phyloP scores from a whole-genome alignment of 305 asterid genomes.

The Fraxinus paxiana region DNA sequence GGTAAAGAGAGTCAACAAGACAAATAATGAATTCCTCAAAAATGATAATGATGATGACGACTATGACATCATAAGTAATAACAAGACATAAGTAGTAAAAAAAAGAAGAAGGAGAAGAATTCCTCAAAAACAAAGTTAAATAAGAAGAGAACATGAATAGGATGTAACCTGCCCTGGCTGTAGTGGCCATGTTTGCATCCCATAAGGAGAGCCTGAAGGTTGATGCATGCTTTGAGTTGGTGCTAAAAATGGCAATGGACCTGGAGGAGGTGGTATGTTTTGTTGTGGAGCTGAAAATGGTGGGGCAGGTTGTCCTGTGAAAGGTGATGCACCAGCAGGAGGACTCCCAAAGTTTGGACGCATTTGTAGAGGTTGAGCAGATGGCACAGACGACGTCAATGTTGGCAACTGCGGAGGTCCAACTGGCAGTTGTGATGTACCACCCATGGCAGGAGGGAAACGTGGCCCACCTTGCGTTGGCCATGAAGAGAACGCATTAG shows the following conservation, averaged over 20 bases:
- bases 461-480: constrained; percentile 50
- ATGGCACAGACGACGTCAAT: constrained; percentile 41
- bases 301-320: constrained; percentile 55
- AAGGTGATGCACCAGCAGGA: constrained; percentile 48
- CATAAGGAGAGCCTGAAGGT: constrained; percentile 59
- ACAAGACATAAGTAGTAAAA: neutral
- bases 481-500: constrained; percentile 52
- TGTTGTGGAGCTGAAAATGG: constrained; percentile 59
- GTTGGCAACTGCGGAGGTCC: constrained; percentile 59
- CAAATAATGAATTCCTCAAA: neutral
- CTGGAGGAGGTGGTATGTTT: constrained; percentile 58
- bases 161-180: constrained; percentile 68
- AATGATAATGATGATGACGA: neutral
- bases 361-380: constrained; percentile 53
- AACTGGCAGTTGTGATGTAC: constrained; percentile 46
- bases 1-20: neutral
- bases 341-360: constrained; percentile 63
- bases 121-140: constrained; percentile 1
- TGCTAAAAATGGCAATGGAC: constrained; percentile 60
- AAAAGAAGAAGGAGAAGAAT: neutral
- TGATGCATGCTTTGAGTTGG: constrained; percentile 54
- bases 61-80: neutral
- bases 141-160: constrained; percentile 4
- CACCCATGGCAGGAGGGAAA: constrained; percentile 54
- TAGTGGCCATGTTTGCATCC: constrained; percentile 70